Conservation (phyloP, 225 moss, liverwort and hornwort species). For the Asterella californica region DNA sequence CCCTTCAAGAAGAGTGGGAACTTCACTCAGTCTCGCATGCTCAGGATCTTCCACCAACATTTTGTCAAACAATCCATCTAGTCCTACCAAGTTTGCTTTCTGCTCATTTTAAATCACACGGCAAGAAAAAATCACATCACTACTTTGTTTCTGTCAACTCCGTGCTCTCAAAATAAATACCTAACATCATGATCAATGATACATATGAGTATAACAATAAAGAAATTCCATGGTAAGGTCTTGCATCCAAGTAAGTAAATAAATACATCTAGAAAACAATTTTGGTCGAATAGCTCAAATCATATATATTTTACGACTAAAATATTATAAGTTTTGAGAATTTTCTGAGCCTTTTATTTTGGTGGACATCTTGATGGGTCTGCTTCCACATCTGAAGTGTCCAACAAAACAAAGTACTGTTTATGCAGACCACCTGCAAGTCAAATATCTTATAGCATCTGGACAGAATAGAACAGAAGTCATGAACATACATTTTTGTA, state of each 20-base stretch:
- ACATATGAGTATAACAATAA: background rate
- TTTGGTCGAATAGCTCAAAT: background rate
- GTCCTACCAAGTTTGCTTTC: constrained; percentile 60
- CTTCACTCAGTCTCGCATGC: constrained; percentile 46
- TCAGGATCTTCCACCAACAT: constrained; percentile 74
- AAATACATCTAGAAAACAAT: background rate
- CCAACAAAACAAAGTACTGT: constrained; percentile 22
- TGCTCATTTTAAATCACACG: constrained; percentile 21
- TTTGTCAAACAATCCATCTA: constrained; percentile 61
- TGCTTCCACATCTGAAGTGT: background rate
- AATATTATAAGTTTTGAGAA: constrained; percentile 4
- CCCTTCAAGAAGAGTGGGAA: constrained; percentile 70
- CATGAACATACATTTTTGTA: background rate
- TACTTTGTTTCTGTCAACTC: background rate
- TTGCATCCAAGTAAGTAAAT: background rate
- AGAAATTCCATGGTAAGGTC: background rate
- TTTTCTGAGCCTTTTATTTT: constrained; percentile 12
- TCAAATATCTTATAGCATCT: constrained; percentile 15
- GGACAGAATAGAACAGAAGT: background rate
- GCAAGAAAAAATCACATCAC: background rate
- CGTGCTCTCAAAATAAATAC: constrained; percentile 6
- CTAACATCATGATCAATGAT: background rate
- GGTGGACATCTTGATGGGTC: constrained; percentile 4
- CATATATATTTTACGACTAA: background rate
- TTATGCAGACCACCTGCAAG: background rate